Base-by-base conservation (phyloP, 177 flowering plant genomes). In the Telopea speciosissima region DNA sequence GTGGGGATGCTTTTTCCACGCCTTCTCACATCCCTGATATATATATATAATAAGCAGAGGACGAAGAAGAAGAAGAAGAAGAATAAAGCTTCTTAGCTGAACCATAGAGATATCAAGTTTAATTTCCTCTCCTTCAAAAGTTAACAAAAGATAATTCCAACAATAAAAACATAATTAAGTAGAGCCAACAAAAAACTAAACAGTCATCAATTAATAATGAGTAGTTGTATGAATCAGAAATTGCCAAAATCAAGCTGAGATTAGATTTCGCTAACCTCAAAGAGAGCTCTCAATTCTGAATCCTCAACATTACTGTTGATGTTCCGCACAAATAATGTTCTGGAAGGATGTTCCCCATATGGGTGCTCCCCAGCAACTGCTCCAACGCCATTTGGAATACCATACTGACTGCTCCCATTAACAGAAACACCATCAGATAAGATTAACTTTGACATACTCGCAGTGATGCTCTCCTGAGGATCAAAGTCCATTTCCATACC, bases 261-360 rank as follows among this genome's bases (percentile, higher is more conserved):
- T 10, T 9, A 69, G 44, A 33, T 24, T 28, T 58, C 26, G 52
- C n/a, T 42, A 65, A 91, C 97, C 97, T 91, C 93, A 79, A 91
- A 90, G 17, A 91, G 88, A 67, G 80, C 67, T 70, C 79, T 86
- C 66, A 91, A 76, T 72, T 90, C 95, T 14, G 87, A 81, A 70
- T 91, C 97, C 77, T 91, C 97, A 60, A 90, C 92, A 72, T 88
- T 88, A 75, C 95, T 90, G 74, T 89, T 90, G 23, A 91, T 87
- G 66, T 91, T 91, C 22, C 95, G 83, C 71, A 91, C 95, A 78
- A 91, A 87, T 69, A 91, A 79, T 64, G 95, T 91, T 71, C 97
- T 84, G 17, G 97, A 91, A 66, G 97, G 95, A 80, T 90, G 93
- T 79, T 91, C 93, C 1, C 93, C 97, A 68, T 81, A 90, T 22